These are phyloP conservation scores for Peronospora belbahrii DNA, from an alignment of 352 stramenopile species.

Conservation along the genomic window DNA sequence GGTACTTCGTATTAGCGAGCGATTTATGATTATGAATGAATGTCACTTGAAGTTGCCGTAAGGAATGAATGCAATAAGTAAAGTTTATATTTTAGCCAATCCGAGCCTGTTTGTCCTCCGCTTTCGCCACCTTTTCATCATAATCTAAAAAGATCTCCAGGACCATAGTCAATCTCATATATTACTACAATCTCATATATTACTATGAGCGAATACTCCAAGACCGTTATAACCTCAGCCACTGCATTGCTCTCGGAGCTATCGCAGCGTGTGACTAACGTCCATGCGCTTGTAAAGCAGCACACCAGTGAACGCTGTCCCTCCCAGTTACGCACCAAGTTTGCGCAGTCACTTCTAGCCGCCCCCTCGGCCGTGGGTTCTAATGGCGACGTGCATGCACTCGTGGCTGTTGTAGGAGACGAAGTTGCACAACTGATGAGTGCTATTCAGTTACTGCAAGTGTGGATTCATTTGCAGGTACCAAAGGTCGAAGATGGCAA, in stretches of 20 bases:
- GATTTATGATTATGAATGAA: not conserved
- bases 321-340: slow-evolving; percentile 31
- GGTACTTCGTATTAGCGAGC: slow-evolving; percentile 14
- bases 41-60: not conserved
- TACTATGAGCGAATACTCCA: slow-evolving; percentile 51
- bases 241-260: slow-evolving; percentile 41
- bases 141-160: slow-evolving; percentile 32
- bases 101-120: not conserved
- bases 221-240: slow-evolving; percentile 28
- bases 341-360: slow-evolving; percentile 27
- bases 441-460: slow-evolving; percentile 43
- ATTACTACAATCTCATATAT: no score
- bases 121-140: slow-evolving; percentile 7
- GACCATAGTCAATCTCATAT: no score
- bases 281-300: slow-evolving; percentile 43
- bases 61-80: slow-evolving; percentile 3
- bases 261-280: slow-evolving; percentile 31
- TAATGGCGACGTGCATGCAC: slow-evolving; percentile 36
- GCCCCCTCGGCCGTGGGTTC: slow-evolving; percentile 26
- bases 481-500: slow-evolving; percentile 77
- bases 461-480: slow-evolving; percentile 71
- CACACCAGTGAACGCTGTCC: slow-evolving; percentile 36
- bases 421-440: slow-evolving; percentile 45
- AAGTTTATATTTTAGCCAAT: slow-evolving; percentile 2
- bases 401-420: slow-evolving; percentile 38